Evolutionary conservation across 1,139 yeast species (phyloP), one percentile per base, ranked within the genome.

Genomic region (Geotrichum australiense): DNA sequence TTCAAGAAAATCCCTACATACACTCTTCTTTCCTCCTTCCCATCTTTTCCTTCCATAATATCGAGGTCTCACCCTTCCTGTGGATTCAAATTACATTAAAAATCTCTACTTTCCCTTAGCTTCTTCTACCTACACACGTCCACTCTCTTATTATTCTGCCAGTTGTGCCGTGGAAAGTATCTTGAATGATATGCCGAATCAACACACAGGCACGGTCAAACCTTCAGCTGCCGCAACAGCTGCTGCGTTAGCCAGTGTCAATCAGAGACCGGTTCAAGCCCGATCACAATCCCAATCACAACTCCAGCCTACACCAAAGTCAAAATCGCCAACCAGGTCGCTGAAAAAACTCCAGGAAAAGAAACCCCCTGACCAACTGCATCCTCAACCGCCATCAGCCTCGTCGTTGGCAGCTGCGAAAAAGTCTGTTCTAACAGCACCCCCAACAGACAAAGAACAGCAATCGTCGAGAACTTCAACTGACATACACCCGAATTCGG

Each of bases 371-470:
- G 5, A 5, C 20, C 19, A n/a, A n/a, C 16, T 34, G 18, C 6
- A 8, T 12, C 26, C n/a, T 19, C 36, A n/a, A 24, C 35, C 4
- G 24, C 31, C 18, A 19, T 28, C 12, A 39, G n/a, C 36, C 3
- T 30, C 43, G 6, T 37, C 37, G 5, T 14, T 42, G n/a, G 41
- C 41, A 3, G 31, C 31, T 8, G 37, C 41, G 15, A 31, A 25
- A 16, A 11, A 8, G 7, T 26, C 22, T 12, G 32, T 38, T 2
- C 11, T 16, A 10, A 24, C 28, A 18, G 21, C 22, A 18, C 27
- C 37, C 18, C 10, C 11, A 23, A 11, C 25, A 23, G 11, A 7
- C 25, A 23, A 23, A 8, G 11, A 7, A 23, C 11, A 7, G 25
- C 7, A 23, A 23, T 11, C 25, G 25, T 8, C 25, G 11, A 23